Evolutionary conservation across 345 rosid genomes (phyloP), one percentile per base, ranked within the genome.

Genomic region (Zanthoxylum bungeanum): DNA sequence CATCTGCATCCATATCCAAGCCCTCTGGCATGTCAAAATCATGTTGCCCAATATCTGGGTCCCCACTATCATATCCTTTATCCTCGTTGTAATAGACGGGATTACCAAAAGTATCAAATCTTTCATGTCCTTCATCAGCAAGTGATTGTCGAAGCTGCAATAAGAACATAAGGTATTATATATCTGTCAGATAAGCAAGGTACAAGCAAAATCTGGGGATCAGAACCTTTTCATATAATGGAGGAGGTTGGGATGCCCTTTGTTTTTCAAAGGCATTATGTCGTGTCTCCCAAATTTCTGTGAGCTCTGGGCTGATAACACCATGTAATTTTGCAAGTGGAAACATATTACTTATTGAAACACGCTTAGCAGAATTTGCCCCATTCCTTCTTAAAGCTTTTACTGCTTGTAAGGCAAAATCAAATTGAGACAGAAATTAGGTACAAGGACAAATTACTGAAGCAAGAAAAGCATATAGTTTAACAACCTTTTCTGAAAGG

Each of bases 271-370:
- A 49, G 34, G 52, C 73, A 33, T 64, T 59, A 59, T 27, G 73
- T 19, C 28, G 81, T 33, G 56, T 72, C 76, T 91, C 88, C 97
- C 96, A 95, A 22, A 88, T 76, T 75, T 86, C 76, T 34, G 33
- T 76, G 75, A 95, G 81, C 74, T 95, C 99, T 1, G 92, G 84
- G 80, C 92, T 85, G 63, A 95, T 80, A 57, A 94, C 68, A 61
- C 98, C 97, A 40, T 65, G 78, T 73, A 84, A 64, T 80, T 62
- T 88, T 70, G 98, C 96, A 66, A 86, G 93, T 72, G 99, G 99
- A 80, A 95, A 92, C 66, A 88, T 65, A 57, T 86, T 39, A 71
- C 77, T 66, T 72, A 87, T 46, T 37, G 86, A 84, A 44, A 17
- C 62, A 77, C 55, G 79, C 75, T 78, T 85, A 4, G 66, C 28